Evolutionary conservation across 1,284 basidiomycete species (phyloP), one percentile per base, ranked within the genome.

Genomic region (Austroboletus novae-zelandiae): DNA sequence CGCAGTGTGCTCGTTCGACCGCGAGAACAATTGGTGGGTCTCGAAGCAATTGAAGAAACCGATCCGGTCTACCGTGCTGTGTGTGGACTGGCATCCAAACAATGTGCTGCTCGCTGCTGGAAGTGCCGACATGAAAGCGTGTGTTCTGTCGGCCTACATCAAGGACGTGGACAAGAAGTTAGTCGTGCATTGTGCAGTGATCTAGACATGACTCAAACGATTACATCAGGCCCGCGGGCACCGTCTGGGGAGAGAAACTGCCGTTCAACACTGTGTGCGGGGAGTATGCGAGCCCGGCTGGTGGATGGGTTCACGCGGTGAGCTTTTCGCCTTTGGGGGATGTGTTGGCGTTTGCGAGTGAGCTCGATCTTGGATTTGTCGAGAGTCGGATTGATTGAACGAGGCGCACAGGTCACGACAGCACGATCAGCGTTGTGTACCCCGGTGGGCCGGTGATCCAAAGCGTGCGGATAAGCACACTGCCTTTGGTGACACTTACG

Each of bases 1-100:
- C 61, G 91, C 94, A 10, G 83, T 98, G 44, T 98, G 94, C 69
- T 94, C 91, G 15, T 98, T 96, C 66, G 94, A 98, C 67, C 79
- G 90, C 23, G 94, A 98, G 74, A 96, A 94, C 74, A 92, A 99
- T 70, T 99, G 97, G 97, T 99, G 97, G 97, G 94, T 98, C 3
- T 89, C 95, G 18, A 94, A 94, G 70, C 90, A 94, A 62, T 77
- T 99, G 71, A 99, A 99, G 85, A 98, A 98, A 71, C 97, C 97
- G 13, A 85, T 97, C 53, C 75, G 91, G 57, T 92, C 90, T 13
- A 99, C 97, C 1, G 95, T 99, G 8, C 79, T 98, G 27, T 84
- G 88, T 10, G 74, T 99, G 61, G 96, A 98, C 63, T 96, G 96
- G 96, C 96, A 99, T 68, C 94, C 96, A 36, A 99, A 96, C 75